Evolutionary conservation across 176 grass and related monocot species (phyloP).

Genomic region (Tuctoria greenei): DNA sequence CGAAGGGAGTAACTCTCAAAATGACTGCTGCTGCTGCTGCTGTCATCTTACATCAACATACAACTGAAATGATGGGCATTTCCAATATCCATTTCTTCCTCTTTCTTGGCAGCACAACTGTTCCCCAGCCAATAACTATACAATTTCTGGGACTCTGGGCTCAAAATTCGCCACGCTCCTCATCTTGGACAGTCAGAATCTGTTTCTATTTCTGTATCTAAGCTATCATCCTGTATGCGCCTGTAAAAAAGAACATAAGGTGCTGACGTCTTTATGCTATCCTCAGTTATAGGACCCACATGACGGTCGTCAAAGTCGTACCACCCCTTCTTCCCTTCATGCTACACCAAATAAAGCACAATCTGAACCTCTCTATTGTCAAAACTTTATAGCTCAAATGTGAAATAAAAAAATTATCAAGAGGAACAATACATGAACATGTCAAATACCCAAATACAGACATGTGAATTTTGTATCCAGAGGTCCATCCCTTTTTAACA

Average conservation of each 20-base stretch:
- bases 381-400: background rate
- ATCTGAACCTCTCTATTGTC: background rate
- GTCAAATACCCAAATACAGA: background rate
- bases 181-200: slow-evolving; percentile 43
- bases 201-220: slow-evolving; percentile 47
- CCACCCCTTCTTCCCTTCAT: slow-evolving; percentile 62
- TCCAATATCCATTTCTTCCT: background rate
- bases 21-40: background rate
- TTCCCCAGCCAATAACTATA: slow-evolving; percentile 46
- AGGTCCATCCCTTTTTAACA: background rate
- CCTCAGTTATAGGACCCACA: slow-evolving; percentile 60
- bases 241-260: slow-evolving; percentile 96
- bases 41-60: background rate
- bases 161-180: slow-evolving; percentile 26
- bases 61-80: background rate
- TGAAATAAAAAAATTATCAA: background rate
- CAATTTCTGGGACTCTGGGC: slow-evolving; percentile 20
- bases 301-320: slow-evolving; percentile 83
- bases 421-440: background rate
- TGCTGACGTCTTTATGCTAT: slow-evolving; percentile 81
- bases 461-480: too few relatives aligned
- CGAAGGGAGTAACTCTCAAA: background rate
- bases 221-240: slow-evolving; percentile 48
- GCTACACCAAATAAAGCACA: slow-evolving; percentile 39
- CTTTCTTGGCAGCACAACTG: slow-evolving; percentile 9